These are phyloP conservation scores for Candida qinlingensis DNA, from an alignment of 805 yeast species.

Conservation along the genomic window DNA sequence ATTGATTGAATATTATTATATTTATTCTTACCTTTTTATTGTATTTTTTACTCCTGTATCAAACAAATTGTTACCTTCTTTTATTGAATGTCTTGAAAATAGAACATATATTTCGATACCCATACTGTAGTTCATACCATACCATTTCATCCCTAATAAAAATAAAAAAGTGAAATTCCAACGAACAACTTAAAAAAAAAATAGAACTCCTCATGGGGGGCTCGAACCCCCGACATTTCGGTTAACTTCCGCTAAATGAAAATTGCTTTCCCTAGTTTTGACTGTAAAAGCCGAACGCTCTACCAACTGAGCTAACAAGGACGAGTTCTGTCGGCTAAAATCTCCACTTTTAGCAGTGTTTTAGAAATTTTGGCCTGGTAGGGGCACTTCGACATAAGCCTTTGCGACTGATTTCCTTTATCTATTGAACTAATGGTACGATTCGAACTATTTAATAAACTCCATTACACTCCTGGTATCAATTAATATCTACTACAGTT, in stretches of 20 bases:
- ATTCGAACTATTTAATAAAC: too few species aligned
- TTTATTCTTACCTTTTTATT: not conserved
- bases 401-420: too few species aligned
- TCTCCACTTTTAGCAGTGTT: not conserved
- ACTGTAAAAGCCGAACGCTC: slow-evolving; percentile 18
- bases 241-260: slow-evolving; percentile 14
- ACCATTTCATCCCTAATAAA: too few species aligned
- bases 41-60: too few species aligned
- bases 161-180: too few species aligned
- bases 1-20: slow-evolving; percentile 6
- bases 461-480: too few species aligned
- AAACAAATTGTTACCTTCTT: not conserved
- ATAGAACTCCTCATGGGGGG: slow-evolving; percentile 19
- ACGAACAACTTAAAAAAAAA: not conserved
- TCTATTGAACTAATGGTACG: too few species aligned
- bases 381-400: too few species aligned
- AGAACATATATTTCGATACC: too few species aligned
- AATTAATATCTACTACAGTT: not conserved
- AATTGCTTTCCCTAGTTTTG: slow-evolving; percentile 7
- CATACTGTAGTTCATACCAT: too few species aligned
- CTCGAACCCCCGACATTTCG: slow-evolving; percentile 20
- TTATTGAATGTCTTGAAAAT: not conserved
- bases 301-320: slow-evolving; percentile 19
- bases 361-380: not conserved
- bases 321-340: slow-evolving; percentile 9